Percentiles rank a stretch among this genome's conserved stretches.
Conservation (phyloP, 2,329 filamentous ascomycete species). For the Colletotrichum costaricense region DNA sequence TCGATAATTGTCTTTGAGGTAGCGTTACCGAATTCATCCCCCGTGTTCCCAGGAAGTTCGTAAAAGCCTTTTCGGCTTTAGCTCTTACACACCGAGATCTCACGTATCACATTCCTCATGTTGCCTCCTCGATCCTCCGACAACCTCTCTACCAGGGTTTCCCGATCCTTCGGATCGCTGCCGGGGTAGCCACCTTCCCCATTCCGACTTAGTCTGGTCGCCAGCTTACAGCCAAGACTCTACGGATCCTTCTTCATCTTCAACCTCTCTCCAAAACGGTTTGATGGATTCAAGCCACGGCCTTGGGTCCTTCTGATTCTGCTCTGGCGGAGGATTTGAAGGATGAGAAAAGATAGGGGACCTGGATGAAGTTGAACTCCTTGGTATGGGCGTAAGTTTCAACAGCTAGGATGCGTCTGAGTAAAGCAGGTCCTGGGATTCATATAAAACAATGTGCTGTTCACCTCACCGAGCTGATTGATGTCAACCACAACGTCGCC, state of each 20-base stretch:
- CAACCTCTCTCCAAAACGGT: too few relatives aligned
- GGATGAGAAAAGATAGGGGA: background rate
- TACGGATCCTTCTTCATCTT: rapidly evolving
- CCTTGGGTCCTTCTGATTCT: background rate
- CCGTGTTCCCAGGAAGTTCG: background rate
- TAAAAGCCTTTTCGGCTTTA: background rate
- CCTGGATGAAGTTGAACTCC: too few relatives aligned
- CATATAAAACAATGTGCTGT: too few relatives aligned
- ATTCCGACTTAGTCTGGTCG: background rate
- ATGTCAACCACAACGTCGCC: too few relatives aligned
- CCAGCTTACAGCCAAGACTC: background rate
- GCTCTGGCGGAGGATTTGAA: background rate
- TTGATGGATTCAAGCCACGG: background rate
- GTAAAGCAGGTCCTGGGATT: background rate
- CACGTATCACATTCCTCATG: background rate
- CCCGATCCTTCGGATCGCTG: constrained; percentile 2
- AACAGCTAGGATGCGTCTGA: too few relatives aligned
- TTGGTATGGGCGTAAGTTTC: too few relatives aligned
- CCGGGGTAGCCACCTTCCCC: background rate
- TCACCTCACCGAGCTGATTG: too few relatives aligned
- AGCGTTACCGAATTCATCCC: background rate
- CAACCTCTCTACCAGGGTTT: background rate
- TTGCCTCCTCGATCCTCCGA: background rate
- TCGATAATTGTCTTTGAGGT: too few relatives aligned
- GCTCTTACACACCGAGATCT: background rate